Conservation (phyloP, 352 stramenopile species). For the Phytophthora agathidicida region DNA sequence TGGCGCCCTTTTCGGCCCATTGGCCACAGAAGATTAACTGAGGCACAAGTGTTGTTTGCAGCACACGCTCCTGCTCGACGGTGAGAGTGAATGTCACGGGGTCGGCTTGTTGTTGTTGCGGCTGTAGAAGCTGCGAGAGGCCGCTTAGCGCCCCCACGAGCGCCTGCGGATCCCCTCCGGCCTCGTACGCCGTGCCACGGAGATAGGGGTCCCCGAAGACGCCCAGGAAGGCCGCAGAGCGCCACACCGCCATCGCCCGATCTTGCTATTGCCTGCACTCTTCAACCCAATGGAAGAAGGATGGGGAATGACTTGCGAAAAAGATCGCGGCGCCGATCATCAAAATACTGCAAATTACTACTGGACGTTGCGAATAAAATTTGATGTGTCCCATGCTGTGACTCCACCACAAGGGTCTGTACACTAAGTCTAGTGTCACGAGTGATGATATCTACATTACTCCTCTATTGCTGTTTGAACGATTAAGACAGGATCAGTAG, state of each 20-base stretch:
- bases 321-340: slow-evolving; percentile 13
- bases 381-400: no score
- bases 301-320: slow-evolving; percentile 13
- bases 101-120: slow-evolving; percentile 31
- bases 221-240: slow-evolving; percentile 68
- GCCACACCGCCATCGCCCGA: slow-evolving; percentile 58
- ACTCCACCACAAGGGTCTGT: no score
- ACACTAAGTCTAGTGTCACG: no score
- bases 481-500: no score
- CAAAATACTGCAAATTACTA: no score
- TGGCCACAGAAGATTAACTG: slow-evolving; percentile 58
- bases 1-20: slow-evolving; percentile 61
- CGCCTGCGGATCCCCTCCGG: slow-evolving; percentile 70
- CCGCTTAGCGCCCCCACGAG: slow-evolving; percentile 54
- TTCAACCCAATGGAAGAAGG: slow-evolving; percentile 34
- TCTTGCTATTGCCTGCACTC: slow-evolving; percentile 8
- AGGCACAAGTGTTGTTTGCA: slow-evolving; percentile 53
- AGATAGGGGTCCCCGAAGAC: slow-evolving; percentile 85
- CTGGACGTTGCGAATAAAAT: no score
- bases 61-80: slow-evolving; percentile 52
- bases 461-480: no score
- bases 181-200: slow-evolving; percentile 78
- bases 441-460: no score
- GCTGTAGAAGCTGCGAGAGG: slow-evolving; percentile 48
- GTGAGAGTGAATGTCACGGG: slow-evolving; percentile 58